Evolutionary conservation across 1,284 basidiomycete genomes (phyloP).

Genomic region (Malassezia restricta): DNA sequence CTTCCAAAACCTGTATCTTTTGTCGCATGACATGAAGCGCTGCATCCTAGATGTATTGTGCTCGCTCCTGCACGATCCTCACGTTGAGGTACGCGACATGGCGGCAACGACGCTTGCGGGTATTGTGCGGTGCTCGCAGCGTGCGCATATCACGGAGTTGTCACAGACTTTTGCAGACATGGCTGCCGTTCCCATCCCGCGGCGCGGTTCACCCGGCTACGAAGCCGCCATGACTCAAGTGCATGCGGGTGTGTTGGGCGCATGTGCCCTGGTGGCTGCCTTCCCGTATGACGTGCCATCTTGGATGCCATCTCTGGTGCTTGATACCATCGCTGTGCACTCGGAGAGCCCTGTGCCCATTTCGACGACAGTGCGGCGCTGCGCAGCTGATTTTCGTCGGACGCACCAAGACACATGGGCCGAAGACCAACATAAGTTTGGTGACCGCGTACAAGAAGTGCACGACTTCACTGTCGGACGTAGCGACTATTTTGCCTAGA

Average conservation of each 20-base stretch:
- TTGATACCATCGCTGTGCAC: constrained; percentile 56
- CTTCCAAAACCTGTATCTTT: constrained; percentile 43
- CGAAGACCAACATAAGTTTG: constrained; percentile 77
- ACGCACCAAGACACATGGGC: constrained; percentile 63
- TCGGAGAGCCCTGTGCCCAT: constrained; percentile 83
- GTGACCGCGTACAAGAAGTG: constrained; percentile 50
- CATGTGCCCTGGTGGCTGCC: constrained; percentile 64
- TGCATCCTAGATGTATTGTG: constrained; percentile 33
- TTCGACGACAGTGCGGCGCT: constrained; percentile 74
- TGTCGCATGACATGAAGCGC: constrained; percentile 17
- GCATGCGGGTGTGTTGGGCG: constrained; percentile 79
- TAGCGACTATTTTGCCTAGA: constrained; percentile 41
- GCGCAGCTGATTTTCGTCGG: constrained; percentile 63
- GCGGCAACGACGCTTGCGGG: constrained; percentile 59
- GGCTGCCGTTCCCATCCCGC: constrained; percentile 50
- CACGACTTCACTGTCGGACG: constrained; percentile 40
- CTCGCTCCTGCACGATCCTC: constrained; percentile 31
- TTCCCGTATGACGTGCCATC: constrained; percentile 73
- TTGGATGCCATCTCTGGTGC: constrained; percentile 68
- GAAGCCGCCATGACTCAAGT: constrained; percentile 62
- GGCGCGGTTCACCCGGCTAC: constrained; percentile 55
- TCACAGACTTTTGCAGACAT: constrained; percentile 28
- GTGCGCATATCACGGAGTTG: constrained; percentile 70
- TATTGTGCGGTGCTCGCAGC: constrained; percentile 81
- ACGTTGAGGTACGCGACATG: constrained; percentile 44